Evolutionary conservation across 768 basidiomycete genomes (phyloP).

Genomic region (Leccinum disarticulatum): DNA sequence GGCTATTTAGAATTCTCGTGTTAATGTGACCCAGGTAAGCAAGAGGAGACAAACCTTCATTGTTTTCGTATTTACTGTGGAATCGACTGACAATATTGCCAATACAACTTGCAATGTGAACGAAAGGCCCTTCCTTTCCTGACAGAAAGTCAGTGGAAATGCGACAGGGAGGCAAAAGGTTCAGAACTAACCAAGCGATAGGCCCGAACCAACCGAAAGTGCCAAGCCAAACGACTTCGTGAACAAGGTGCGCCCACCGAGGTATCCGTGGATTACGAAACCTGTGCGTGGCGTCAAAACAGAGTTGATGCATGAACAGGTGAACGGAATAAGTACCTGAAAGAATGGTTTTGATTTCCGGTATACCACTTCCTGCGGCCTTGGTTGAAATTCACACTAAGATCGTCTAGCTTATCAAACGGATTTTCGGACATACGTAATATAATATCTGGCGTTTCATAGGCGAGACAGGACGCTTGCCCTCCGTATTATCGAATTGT

Average conservation of each 20-base stretch:
- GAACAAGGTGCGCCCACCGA: slow-evolving; percentile 85
- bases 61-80: slow-evolving; percentile 88
- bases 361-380: slow-evolving; percentile 96
- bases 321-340: slow-evolving; percentile 49
- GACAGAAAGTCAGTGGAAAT: slow-evolving; percentile 4
- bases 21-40: neutral
- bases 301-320: slow-evolving; percentile 11
- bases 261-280: slow-evolving; percentile 96
- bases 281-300: slow-evolving; percentile 42
- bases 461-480: slow-evolving; percentile 25
- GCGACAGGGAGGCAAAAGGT: slow-evolving; percentile 4
- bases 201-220: slow-evolving; percentile 88
- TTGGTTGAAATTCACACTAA: slow-evolving; percentile 33
- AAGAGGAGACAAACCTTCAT: slow-evolving; percentile 65
- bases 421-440: slow-evolving; percentile 59
- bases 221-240: slow-evolving; percentile 89
- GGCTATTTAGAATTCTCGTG: slow-evolving; percentile 41
- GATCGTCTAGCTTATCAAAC: slow-evolving; percentile 3
- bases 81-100: slow-evolving; percentile 91
- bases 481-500: slow-evolving; percentile 38
- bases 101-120: slow-evolving; percentile 90
- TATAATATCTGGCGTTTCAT: slow-evolving; percentile 71
- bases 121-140: slow-evolving; percentile 78
- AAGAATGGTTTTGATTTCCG: slow-evolving; percentile 94
- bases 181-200: slow-evolving; percentile 64